phyloP scores from a whole-genome alignment of 2,329 filamentous ascomycete genomes.

The Lizonia empirigonia region DNA sequence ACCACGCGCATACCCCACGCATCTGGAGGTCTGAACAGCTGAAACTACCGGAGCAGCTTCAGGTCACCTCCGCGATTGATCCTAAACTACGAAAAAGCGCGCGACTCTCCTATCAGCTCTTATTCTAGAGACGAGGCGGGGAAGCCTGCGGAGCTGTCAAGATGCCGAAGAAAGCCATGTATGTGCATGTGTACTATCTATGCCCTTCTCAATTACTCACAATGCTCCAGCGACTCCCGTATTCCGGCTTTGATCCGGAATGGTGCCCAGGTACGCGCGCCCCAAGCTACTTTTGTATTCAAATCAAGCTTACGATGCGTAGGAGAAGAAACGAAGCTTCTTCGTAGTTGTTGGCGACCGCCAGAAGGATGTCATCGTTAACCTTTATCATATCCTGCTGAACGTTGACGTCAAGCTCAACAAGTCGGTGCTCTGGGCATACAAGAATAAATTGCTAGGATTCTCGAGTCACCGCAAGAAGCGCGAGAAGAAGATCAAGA shows the following conservation, averaged over 20 bases:
- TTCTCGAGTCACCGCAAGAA: constrained; percentile 97
- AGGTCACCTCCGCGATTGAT: constrained; percentile 9
- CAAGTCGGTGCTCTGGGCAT: constrained; percentile 97
- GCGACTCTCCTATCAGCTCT: not conserved
- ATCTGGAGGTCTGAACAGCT: constrained; percentile 7
- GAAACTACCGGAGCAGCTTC: not conserved
- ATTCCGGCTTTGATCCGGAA: constrained; percentile 51
- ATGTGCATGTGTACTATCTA: constrained; percentile 12
- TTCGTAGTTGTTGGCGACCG: constrained; percentile 95
- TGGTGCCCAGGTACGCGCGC: constrained; percentile 42
- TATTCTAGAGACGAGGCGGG: constrained; percentile 31
- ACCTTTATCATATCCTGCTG: constrained; percentile 92
- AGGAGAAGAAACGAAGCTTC: constrained; percentile 96
- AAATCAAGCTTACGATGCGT: constrained; percentile 19
- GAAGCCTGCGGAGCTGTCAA: constrained; percentile 40
- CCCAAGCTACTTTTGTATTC: not conserved
- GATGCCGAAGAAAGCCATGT: constrained; percentile 50
- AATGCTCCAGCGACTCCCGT: constrained; percentile 39
- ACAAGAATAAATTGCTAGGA: constrained; percentile 95
- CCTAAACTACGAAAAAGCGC: not conserved
- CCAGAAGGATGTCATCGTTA: constrained; percentile 95
- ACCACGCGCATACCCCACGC: constrained; percentile 8
- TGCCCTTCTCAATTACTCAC: constrained; percentile 19
- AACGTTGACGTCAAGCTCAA: constrained; percentile 89
- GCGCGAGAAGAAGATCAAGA: constrained; percentile 97